Conservation (phyloP, 768 basidiomycete species). For the Galerina marginata region DNA sequence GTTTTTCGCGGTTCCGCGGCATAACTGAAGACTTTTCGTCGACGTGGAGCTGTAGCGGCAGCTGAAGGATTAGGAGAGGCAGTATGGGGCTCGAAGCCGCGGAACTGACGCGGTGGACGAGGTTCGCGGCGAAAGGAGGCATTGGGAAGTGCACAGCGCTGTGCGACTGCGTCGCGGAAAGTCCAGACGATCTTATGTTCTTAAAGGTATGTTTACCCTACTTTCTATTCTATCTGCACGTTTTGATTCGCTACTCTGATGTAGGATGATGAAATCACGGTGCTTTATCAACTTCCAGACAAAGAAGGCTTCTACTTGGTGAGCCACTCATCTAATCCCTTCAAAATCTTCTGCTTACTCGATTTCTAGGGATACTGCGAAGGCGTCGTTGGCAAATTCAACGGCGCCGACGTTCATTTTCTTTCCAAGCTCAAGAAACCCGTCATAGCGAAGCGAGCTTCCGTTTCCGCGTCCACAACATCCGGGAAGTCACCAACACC, state of each 20-base stretch:
- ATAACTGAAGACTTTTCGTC: too few species aligned
- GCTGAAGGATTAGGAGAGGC: not conserved
- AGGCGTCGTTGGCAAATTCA: constrained; percentile 82
- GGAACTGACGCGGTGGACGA: constrained; percentile 80
- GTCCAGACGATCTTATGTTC: constrained; percentile 84
- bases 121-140: constrained; percentile 85
- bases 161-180: constrained; percentile 78
- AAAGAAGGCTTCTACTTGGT: constrained; percentile 67
- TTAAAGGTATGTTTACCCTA: constrained; percentile 58
- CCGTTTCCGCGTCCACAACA: constrained; percentile 30
- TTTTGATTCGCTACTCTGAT: not conserved
- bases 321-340: not conserved
- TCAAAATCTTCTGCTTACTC: not conserved
- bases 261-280: constrained; percentile 80
- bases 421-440: constrained; percentile 79
- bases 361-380: constrained; percentile 81
- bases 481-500: not conserved
- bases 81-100: constrained; percentile 63
- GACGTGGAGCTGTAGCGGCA: too few species aligned
- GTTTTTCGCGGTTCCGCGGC: too few species aligned
- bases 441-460: constrained; percentile 73
- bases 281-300: constrained; percentile 71
- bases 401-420: constrained; percentile 68
- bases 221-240: not conserved
- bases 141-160: constrained; percentile 80